These are phyloP conservation scores for Chamaenerion angustifolium DNA, from an alignment of 345 rosid species.

Conservation along the genomic window DNA sequence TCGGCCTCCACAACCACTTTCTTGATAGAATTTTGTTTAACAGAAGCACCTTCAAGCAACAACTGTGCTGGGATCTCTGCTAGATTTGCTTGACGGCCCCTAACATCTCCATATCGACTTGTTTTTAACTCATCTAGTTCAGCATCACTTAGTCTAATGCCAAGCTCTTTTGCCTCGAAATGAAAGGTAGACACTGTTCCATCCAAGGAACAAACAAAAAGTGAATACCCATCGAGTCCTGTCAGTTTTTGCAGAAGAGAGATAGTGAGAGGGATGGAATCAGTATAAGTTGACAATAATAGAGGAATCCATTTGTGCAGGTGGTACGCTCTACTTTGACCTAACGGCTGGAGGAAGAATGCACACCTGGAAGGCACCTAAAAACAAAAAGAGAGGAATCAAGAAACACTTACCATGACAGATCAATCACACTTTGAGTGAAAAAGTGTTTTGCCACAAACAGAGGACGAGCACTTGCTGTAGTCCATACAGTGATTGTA, in stretches of 20 bases:
- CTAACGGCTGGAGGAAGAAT: too few species aligned
- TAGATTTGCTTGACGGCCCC: constrained; percentile 82
- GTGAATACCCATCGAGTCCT: constrained; percentile 99
- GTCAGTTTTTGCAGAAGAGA: constrained; percentile 7
- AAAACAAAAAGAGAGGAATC: neutral
- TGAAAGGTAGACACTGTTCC: constrained; percentile 90
- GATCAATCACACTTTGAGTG: constrained; percentile 93
- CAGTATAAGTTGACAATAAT: neutral
- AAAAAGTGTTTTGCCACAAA: constrained; percentile 98
- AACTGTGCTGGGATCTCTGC: constrained; percentile 91
- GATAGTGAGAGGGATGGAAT: constrained; percentile 7
- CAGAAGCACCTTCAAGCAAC: constrained; percentile 84
- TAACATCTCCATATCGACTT: constrained; percentile 88
- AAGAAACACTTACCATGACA: constrained; percentile 59
- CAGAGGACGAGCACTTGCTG: constrained; percentile 92
- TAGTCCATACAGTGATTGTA: constrained; percentile 98
- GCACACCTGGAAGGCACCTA: too few species aligned
- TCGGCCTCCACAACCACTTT: constrained; percentile 46
- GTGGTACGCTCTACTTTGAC: too few species aligned
- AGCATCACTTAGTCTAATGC: constrained; percentile 49
- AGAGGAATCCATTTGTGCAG: neutral
- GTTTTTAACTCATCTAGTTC: constrained; percentile 88
- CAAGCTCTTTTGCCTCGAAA: constrained; percentile 77
- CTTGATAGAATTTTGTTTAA: constrained; percentile 53
- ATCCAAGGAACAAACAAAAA: constrained; percentile 94